phyloP scores from a whole-genome alignment of 208 protist species.

The Crithidia thermophila region DNA sequence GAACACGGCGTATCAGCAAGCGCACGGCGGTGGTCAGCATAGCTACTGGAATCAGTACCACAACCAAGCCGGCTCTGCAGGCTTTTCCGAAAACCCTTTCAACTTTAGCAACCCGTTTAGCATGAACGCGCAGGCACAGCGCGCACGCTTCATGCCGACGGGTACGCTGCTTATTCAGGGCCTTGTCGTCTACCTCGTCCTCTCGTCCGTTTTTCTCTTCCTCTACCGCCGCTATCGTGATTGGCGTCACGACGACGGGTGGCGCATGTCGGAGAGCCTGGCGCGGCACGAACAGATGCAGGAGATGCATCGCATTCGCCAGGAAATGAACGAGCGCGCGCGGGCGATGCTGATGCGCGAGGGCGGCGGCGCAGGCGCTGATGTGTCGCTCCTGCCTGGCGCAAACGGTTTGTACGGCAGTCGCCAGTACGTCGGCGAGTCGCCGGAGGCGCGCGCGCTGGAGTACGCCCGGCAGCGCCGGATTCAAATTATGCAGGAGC shows the following conservation, averaged over 20 bases:
- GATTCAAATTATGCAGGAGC: constrained; percentile 49
- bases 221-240: constrained; percentile 70
- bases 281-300: constrained; percentile 78
- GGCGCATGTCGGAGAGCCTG: constrained; percentile 76
- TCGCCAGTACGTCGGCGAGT: constrained; percentile 43
- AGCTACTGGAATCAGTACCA: constrained; percentile 61
- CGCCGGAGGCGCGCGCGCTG: constrained; percentile 47
- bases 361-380: constrained; percentile 3
- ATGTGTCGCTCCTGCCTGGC: neutral
- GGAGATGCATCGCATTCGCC: constrained; percentile 72
- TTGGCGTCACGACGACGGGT: constrained; percentile 76
- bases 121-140: constrained; percentile 44
- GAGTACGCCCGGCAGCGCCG: constrained; percentile 71
- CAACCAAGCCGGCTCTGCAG: neutral
- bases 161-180: constrained; percentile 58
- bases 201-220: constrained; percentile 61
- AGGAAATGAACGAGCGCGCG: constrained; percentile 70
- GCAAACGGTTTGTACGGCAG: constrained; percentile 8
- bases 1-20: constrained; percentile 39
- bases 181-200: constrained; percentile 68
- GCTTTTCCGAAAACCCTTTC: constrained; percentile 67
- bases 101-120: constrained; percentile 56
- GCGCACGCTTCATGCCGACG: constrained; percentile 49
- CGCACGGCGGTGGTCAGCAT: constrained; percentile 29
- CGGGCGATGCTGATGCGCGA: constrained; percentile 24